These are phyloP conservation scores for Streptanthus diversifolius DNA, from an alignment of 345 rosid genomes.

Conservation along the genomic window DNA sequence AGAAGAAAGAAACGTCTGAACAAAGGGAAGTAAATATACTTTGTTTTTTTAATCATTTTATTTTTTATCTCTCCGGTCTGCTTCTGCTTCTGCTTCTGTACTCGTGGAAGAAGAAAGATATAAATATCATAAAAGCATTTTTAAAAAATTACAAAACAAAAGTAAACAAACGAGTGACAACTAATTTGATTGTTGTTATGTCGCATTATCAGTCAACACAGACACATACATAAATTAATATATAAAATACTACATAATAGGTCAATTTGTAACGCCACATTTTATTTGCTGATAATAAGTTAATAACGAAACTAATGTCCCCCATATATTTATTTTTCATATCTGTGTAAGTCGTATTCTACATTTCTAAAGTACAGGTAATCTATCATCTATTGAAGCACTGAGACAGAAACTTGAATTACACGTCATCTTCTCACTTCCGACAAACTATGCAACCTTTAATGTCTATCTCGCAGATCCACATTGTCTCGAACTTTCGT, in stretches of 20 bases:
- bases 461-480: background rate
- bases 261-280: slow-evolving; percentile 9
- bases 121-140: background rate
- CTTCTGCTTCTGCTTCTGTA: background rate
- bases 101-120: background rate
- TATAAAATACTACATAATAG: background rate
- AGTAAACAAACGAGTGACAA: slow-evolving; percentile 13
- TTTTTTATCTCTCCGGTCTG: background rate
- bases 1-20: slow-evolving; percentile 8
- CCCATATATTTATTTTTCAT: background rate
- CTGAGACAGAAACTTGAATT: background rate
- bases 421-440: slow-evolving; percentile 13
- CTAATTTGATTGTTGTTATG: slow-evolving; percentile 29
- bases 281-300: slow-evolving; percentile 1
- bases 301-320: background rate
- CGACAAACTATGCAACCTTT: background rate
- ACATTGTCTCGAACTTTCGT: background rate
- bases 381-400: background rate
- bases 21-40: slow-evolving; percentile 17
- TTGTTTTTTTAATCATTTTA: background rate
- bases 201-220: slow-evolving; percentile 24
- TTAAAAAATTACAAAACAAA: background rate
- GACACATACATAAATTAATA: background rate
- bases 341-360: background rate
- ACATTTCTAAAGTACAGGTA: slow-evolving; percentile 5